Conservation (phyloP, 306 rosid species). For the Mimosa pudica region DNA sequence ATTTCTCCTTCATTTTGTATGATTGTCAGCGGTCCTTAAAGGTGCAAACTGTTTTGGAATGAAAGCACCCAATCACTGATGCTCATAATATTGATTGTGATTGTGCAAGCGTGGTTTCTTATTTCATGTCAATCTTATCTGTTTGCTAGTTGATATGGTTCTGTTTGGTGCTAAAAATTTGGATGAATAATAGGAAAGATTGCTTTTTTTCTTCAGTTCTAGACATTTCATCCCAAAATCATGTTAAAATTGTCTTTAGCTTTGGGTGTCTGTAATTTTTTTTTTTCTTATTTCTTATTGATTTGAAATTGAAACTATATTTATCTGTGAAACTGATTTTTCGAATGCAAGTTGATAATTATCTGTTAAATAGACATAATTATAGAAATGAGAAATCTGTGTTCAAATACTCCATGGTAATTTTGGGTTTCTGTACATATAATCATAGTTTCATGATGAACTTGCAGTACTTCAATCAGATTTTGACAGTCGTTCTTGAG, state of each 20-base stretch:
- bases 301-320: slow-evolving; percentile 11
- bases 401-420: slow-evolving; percentile 10
- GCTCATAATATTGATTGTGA: background rate
- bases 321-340: background rate
- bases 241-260: background rate
- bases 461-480: slow-evolving; percentile 99
- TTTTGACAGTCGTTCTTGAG: slow-evolving; percentile 91
- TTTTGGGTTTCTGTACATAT: slow-evolving; percentile 24
- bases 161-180: background rate
- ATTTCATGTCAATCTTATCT: background rate
- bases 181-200: background rate
- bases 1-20: slow-evolving; percentile 20
- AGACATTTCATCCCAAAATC: background rate
- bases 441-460: slow-evolving; percentile 40
- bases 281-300: background rate
- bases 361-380: background rate
- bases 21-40: background rate
- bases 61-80: background rate
- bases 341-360: background rate
- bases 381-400: slow-evolving; percentile 5
- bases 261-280: background rate
- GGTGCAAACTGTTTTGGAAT: slow-evolving; percentile 18
- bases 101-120: slow-evolving; percentile 3
- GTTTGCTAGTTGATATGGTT: slow-evolving; percentile 18
- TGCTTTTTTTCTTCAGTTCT: slow-evolving; percentile 13